Percentiles rank a stretch among this genome's conserved stretches.
Evolutionary conservation across 495 filamentous ascomycete genomes (phyloP).

Genomic region (Rostrohypoxylon terebratum): DNA sequence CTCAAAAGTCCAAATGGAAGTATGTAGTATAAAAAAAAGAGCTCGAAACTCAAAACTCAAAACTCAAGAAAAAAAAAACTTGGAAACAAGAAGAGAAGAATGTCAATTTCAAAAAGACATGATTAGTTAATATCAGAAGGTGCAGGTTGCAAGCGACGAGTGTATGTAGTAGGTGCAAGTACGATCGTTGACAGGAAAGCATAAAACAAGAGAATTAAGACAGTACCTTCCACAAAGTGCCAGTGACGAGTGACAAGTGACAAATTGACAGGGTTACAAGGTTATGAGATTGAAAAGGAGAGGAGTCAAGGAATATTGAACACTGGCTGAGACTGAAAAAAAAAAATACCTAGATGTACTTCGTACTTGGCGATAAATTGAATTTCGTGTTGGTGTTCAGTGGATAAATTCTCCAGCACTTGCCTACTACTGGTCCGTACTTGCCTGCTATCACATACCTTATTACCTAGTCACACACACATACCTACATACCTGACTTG

Average conservation of each 20-base stretch:
- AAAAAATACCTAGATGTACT: slow-evolving; percentile 1
- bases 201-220: neutral
- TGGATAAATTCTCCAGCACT: slow-evolving; percentile 10
- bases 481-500: too few species aligned
- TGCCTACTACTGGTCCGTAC: neutral
- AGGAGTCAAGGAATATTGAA: neutral
- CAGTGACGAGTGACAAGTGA: neutral
- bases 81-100: neutral
- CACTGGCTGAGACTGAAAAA: too few species aligned
- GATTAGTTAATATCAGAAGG: slow-evolving; percentile 20
- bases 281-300: slow-evolving; percentile 16
- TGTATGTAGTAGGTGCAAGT: neutral
- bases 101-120: slow-evolving; percentile 31
- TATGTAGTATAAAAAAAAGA: too few species aligned
- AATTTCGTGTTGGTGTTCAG: slow-evolving; percentile 21
- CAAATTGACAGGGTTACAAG: slow-evolving; percentile 10
- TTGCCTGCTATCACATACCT: neutral
- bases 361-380: slow-evolving; percentile 25
- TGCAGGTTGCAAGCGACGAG: neutral
- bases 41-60: too few species aligned
- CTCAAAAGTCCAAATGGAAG: too few species aligned
- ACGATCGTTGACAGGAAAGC: slow-evolving; percentile 2
- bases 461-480: too few species aligned
- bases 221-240: neutral
- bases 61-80: neutral